Evolutionary conservation across 331 rosid species (phyloP).

Genomic region (Quercus tomentella): DNA sequence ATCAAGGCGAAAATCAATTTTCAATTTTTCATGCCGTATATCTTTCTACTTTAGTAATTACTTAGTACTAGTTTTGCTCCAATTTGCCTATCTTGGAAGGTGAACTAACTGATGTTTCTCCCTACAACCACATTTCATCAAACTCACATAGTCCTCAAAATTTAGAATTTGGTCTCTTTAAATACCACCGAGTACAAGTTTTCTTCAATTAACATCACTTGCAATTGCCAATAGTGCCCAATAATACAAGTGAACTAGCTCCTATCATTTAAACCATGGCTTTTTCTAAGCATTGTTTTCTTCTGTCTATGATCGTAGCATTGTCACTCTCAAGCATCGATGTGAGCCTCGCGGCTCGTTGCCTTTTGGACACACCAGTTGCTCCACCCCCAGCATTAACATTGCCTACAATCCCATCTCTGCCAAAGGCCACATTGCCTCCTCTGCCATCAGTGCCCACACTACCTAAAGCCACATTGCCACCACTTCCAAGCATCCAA

Average conservation of each 20-base stretch:
- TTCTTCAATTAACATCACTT: background rate
- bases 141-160: background rate
- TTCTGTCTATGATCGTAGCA: slow-evolving; percentile 11
- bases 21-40: background rate
- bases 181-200: background rate
- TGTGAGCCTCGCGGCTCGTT: slow-evolving; percentile 30
- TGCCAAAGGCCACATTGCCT: slow-evolving; percentile 22
- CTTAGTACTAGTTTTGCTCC: background rate
- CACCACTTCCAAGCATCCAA: background rate
- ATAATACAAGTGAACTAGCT: background rate
- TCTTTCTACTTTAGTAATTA: background rate
- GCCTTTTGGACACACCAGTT: slow-evolving; percentile 25
- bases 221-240: too few species aligned
- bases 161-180: background rate
- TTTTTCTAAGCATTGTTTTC: slow-evolving; percentile 3
- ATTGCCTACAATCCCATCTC: slow-evolving; percentile 19
- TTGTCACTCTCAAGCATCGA: slow-evolving; percentile 30
- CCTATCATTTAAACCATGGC: background rate
- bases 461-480: slow-evolving; percentile 21
- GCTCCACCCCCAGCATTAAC: slow-evolving; percentile 24
- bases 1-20: background rate
- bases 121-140: slow-evolving; percentile 21
- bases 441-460: slow-evolving; percentile 22
- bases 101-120: slow-evolving; percentile 12
- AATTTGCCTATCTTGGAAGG: slow-evolving; percentile 7